Conservation (phyloP, 306 rosid species). For the Mimosa pudica region DNA sequence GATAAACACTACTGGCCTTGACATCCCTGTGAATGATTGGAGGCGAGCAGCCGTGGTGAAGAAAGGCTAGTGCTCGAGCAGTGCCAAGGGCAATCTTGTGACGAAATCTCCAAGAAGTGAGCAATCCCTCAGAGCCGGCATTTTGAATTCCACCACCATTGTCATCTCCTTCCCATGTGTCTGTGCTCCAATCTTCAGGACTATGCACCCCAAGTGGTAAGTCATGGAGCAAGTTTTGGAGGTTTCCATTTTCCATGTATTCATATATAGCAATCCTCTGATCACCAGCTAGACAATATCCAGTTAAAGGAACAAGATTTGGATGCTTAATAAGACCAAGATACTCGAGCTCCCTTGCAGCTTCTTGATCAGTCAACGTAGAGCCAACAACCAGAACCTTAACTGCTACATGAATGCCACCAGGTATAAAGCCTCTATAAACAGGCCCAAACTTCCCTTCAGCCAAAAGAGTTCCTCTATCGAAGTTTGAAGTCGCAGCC, state of each 20-base stretch:
- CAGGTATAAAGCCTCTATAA: conserved; percentile 88
- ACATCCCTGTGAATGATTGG: conserved; percentile 91
- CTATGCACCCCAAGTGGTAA: conserved; percentile 91
- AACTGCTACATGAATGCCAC: conserved; percentile 95
- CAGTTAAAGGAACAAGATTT: conserved; percentile 95
- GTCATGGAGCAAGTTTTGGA: conserved; percentile 94
- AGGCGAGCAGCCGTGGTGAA: conserved; percentile 97
- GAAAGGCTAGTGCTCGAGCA: conserved; percentile 89
- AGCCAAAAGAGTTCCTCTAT: conserved; percentile 88
- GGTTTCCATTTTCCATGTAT: conserved; percentile 97
- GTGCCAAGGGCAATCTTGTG: conserved; percentile 92
- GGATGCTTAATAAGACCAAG: conserved; percentile 98
- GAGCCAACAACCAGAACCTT: conserved; percentile 91
- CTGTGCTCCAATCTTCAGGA: conserved; percentile 95
- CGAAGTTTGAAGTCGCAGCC: conserved; percentile 91
- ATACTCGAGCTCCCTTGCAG: conserved; percentile 92
- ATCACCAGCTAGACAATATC: conserved; percentile 97
- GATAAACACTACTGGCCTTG: conserved; percentile 89
- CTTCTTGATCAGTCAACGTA: conserved; percentile 85
- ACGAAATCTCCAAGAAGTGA: conserved; percentile 90
- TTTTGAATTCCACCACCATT: conserved; percentile 66
- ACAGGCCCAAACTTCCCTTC: conserved; percentile 99
- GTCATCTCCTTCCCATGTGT: conserved; percentile 85
- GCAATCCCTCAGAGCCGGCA: conserved; percentile 78
- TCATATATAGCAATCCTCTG: conserved; percentile 97